Conservation (phyloP, 2,329 filamentous ascomycete species). For the Cladosporium cucumerinum region DNA sequence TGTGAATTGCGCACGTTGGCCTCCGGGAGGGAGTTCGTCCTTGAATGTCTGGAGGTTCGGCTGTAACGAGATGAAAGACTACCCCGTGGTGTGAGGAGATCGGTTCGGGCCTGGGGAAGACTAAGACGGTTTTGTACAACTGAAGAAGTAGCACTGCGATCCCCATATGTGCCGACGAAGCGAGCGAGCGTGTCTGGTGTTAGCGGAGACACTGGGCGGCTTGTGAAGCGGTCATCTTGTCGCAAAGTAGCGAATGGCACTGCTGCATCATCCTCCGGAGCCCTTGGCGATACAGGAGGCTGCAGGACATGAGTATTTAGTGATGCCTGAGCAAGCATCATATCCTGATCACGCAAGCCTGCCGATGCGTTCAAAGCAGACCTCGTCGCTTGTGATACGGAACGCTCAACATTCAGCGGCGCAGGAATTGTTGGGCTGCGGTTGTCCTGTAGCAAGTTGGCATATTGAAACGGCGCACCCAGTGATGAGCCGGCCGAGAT, state of each 20-base stretch:
- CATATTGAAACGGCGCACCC: constrained; percentile 50
- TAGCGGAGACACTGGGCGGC: constrained; percentile 6
- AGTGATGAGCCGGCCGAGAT: constrained; percentile 56
- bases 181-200: constrained; percentile 55
- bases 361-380: constrained; percentile 15
- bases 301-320: constrained; percentile 12
- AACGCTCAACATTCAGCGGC: constrained; percentile 13
- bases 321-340: constrained; percentile 12
- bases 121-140: constrained; percentile 20
- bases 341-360: constrained; percentile 16
- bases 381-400: constrained; percentile 19
- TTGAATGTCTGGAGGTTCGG: constrained; percentile 27
- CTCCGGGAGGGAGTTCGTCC: constrained; percentile 31
- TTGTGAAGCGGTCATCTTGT: constrained; percentile 8
- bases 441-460: constrained; percentile 49
- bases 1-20: constrained; percentile 22
- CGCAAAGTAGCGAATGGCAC: background rate
- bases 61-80: constrained; percentile 30
- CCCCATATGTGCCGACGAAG: constrained; percentile 51
- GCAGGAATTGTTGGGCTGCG: constrained; percentile 14
- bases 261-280: constrained; percentile 8
- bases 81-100: constrained; percentile 4
- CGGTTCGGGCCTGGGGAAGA: background rate
- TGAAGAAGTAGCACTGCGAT: constrained; percentile 37
- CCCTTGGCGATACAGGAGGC: constrained; percentile 19